Base-by-base conservation (phyloP, 345 rosid genomes). In the Citrus trifoliata region DNA sequence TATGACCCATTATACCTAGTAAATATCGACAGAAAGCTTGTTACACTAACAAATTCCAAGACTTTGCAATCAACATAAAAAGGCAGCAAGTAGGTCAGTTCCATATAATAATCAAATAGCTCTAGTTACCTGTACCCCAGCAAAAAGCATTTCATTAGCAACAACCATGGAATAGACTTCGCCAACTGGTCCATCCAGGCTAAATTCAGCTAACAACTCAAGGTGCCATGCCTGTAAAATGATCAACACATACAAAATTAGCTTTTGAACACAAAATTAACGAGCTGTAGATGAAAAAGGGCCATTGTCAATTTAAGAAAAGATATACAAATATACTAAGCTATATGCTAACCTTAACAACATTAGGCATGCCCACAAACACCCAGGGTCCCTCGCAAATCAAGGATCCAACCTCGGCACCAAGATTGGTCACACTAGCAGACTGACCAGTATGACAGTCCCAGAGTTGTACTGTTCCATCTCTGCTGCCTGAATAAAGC, bases 331-430 rank as follows among this genome's bases (percentile, higher is more conserved):
- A 46, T 46, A 3, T 46, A 13, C 16, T 12, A 35, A 13, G 66
- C 33, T 37, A 73, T 33, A 58, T 21, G 33, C 53, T 61, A 51
- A 87, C 93, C 92, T 90, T 89, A n/a, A 92, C 78, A 7, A 72
- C 76, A 74, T 88, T 84, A 22, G 82, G 89, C 79, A 92, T 75
- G 81, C 93, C 93, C 35, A 86, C 71, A 71, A 92, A 90, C 14
- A 89, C 83, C 97, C 97, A 90, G 10, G 86, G 77, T n/a, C 91
- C 93, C 78, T 86, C 91, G 37, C 82, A 85, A 4, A 84, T 83
- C 62, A 90, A 72, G 62, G 83, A 88, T 12, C 91, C 90, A 75
- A 88, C 85, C 81, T 82, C 86, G 5, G 81, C 86, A 53, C 84
- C 82, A 70, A 89, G 79, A 74, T 86, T 82, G 53, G 78, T 74